A percentile compares a stretch with the other conserved stretches of the same genome.
Conservation (phyloP, 176 grass and related monocot species). For the Ananas comosus region DNA sequence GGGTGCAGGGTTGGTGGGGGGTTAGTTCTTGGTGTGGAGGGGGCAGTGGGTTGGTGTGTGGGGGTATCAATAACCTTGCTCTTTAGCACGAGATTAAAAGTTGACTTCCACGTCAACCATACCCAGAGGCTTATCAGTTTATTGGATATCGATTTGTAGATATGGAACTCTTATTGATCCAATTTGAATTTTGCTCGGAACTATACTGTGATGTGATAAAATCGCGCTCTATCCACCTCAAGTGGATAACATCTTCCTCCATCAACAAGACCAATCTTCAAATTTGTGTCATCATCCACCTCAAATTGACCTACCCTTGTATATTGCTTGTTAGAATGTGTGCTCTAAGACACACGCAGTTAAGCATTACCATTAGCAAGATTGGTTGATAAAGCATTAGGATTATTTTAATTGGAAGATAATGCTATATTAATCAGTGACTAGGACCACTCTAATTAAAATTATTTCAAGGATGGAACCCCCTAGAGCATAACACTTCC, state of each 20-base stretch:
- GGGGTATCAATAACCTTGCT: too few species aligned
- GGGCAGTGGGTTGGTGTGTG: too few species aligned
- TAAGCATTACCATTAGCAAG: background rate
- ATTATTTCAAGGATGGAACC: background rate
- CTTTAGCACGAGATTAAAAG: too few species aligned
- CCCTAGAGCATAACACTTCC: slow-evolving; percentile 2
- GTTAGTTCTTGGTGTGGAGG: too few species aligned
- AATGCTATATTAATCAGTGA: slow-evolving; percentile 21
- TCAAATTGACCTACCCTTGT: background rate
- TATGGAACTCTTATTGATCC: too few species aligned
- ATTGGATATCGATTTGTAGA: too few species aligned
- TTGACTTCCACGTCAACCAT: too few species aligned
- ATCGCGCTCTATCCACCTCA: too few species aligned
- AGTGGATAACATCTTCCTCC: background rate
- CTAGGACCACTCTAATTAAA: slow-evolving; percentile 1
- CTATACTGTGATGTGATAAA: too few species aligned
- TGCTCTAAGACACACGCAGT: background rate
- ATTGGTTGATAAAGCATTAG: slow-evolving; percentile 4
- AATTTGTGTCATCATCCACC: slow-evolving; percentile 1
- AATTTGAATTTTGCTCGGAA: too few species aligned
- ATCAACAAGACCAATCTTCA: background rate
- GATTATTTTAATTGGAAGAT: slow-evolving; percentile 18
- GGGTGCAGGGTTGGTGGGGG: too few species aligned
- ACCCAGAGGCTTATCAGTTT: too few species aligned
- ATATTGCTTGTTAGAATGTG: background rate